Evolutionary conservation across 1,139 yeast species (phyloP), one percentile per base, ranked within the genome.

Genomic region (Wickerhamomyces sp.): DNA sequence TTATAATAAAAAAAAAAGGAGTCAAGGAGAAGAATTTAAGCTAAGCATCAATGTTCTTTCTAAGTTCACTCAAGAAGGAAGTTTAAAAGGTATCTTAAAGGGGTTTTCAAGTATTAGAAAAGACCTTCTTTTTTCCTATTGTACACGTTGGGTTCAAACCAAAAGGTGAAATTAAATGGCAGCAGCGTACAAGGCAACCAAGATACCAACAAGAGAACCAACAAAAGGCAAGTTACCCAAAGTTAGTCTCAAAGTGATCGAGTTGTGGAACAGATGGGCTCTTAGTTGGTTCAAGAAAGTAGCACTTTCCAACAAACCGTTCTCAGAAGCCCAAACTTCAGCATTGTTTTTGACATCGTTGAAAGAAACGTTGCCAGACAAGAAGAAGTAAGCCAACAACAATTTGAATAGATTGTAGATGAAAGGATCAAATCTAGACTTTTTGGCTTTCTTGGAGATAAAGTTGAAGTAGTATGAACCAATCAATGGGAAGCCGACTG

Each of bases 371-470:
- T 44, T 28, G 22, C 47, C 45, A n/a, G 52, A 51, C 32, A 64
- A 55, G 42, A 68, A 57, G 26, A 63, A 39, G 60, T 68, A 72
- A 48, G 64, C 67, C 28, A 72, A 50, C 43, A 76, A 52, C 27
- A 71, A 57, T 53, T 76, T 75, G 39, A 66, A 42, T 45, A 77
- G 57, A 39, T 76, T 75, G 58, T 74, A 78, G 39, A 72, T 63
- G 46, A 77, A 68, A 24, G 84, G 83, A 55, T 78, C 85, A 54
- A 59, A 68, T 37, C 55, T 58, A 54, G 61, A 62, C 38, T 62
- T 58, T 50, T 70, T 61, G 13, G 58, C 57, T 40, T 67, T 59
- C 39, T 68, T 51, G 12, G 36, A 33, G 57, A 59, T 72, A 51
- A 73, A 73, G 54, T 74, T 73, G 50, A 73, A 53, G 57, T 68